Evolutionary conservation across 2,329 filamentous ascomycete species (phyloP).

Genomic region (Chaetomiaceae sp.): DNA sequence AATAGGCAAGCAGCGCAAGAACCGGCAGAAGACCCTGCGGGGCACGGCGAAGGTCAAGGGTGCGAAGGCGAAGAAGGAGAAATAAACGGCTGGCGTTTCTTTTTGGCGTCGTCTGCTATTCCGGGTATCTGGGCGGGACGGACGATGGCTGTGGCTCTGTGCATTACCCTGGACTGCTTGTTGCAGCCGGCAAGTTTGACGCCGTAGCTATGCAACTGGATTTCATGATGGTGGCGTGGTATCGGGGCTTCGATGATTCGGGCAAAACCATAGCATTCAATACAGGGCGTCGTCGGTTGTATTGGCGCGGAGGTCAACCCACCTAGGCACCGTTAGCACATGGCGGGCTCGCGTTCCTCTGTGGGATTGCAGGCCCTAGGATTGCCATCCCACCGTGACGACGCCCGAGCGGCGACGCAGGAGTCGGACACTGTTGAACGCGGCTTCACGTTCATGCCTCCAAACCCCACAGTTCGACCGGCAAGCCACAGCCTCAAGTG

Average conservation of each 20-base stretch:
- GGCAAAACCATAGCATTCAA: conserved; percentile 32
- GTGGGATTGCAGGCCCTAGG: too few species aligned
- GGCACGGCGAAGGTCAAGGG: conserved; percentile 98
- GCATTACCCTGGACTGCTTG: conserved; percentile 31
- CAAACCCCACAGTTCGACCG: too few species aligned
- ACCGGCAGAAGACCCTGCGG: conserved; percentile 97
- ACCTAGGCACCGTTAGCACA: too few species aligned
- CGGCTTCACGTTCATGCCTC: too few species aligned
- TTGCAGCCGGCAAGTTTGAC: conserved; percentile 21
- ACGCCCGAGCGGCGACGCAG: too few species aligned
- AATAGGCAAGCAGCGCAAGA: conserved; percentile 99
- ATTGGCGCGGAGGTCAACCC: conserved; percentile 5
- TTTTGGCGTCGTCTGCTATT: conserved; percentile 27
- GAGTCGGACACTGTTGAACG: too few species aligned
- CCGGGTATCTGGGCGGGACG: conserved; percentile 27
- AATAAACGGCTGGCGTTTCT: conserved; percentile 52
- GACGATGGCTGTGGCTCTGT: conserved; percentile 32
- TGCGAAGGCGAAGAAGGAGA: conserved; percentile 88
- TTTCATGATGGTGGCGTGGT: conserved; percentile 28
- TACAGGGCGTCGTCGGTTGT: conserved; percentile 28
- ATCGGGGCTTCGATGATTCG: conserved; percentile 31
- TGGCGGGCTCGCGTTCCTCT: too few species aligned
- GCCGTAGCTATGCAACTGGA: conserved; percentile 21
- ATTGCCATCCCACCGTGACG: too few species aligned
- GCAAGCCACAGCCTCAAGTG: too few species aligned